Conservation (phyloP, 139 green algal species). For the Raphidocelis subcapitata region DNA sequence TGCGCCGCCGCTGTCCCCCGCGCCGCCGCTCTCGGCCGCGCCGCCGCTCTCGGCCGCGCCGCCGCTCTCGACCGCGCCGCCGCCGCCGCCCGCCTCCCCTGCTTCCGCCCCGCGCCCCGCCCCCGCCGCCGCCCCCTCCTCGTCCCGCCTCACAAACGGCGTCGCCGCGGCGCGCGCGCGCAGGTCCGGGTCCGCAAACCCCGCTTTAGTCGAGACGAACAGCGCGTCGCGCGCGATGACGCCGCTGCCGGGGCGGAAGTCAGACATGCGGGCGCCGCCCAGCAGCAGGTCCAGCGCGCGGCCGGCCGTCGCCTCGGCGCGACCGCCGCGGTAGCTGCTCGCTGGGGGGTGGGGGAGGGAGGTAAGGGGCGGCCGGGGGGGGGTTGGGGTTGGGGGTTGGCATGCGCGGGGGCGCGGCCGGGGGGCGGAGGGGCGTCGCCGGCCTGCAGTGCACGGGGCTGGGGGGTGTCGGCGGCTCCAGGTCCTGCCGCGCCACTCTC, state of each 20-base stretch:
- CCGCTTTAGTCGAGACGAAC: constrained; percentile 74
- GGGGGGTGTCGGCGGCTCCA: no score
- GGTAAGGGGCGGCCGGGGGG: no score
- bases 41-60: neutral
- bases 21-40: no score
- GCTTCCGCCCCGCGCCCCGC: neutral
- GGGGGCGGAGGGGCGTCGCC: no score
- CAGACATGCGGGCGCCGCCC: neutral
- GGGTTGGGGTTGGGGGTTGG: no score
- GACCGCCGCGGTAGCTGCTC: constrained; percentile 65
- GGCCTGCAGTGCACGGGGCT: no score
- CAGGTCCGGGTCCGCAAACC: constrained; percentile 40
- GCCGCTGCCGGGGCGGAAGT: neutral
- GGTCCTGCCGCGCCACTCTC: no score
- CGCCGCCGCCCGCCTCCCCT: no score
- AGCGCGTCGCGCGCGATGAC: constrained; percentile 53
- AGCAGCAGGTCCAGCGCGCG: constrained; percentile 50
- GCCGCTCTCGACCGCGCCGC: neutral
- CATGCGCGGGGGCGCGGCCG: no score
- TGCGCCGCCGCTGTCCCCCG: no score
- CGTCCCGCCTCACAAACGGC: neutral
- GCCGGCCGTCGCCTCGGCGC: constrained; percentile 46
- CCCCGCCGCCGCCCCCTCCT: neutral
- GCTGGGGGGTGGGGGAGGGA: constrained; percentile 32
- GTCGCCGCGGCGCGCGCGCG: neutral